Evolutionary conservation across 257 asterid species (phyloP).

Genomic region (Lycium ferocissimum): DNA sequence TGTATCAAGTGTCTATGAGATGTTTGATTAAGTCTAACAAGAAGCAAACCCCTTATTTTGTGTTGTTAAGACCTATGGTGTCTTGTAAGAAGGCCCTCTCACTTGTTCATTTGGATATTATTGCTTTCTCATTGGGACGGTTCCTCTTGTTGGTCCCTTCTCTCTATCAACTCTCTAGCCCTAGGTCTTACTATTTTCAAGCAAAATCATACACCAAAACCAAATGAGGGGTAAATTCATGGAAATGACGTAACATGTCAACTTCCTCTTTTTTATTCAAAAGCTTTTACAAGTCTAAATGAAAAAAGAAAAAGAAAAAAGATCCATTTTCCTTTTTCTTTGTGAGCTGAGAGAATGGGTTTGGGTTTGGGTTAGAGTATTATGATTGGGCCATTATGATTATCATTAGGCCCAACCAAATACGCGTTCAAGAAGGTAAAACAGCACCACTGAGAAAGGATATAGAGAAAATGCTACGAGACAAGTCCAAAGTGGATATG

Average conservation of each 20-base stretch:
- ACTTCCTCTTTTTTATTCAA: not conserved
- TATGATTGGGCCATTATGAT: not conserved
- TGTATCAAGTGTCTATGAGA: not conserved
- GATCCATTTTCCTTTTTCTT: not conserved
- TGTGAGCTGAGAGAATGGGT: not conserved
- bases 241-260: not conserved
- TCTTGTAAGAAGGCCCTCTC: not conserved
- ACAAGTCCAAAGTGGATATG: constrained; percentile 50
- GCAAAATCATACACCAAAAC: not conserved
- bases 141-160: no score
- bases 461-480: constrained; percentile 43
- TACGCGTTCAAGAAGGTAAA: constrained; percentile 37
- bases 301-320: not conserved
- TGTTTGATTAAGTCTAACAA: not conserved
- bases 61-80: not conserved
- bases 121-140: not conserved
- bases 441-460: constrained; percentile 39
- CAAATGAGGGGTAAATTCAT: not conserved
- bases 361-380: not conserved
- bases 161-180: not conserved
- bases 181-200: not conserved
- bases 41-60: not conserved
- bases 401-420: constrained; percentile 38
- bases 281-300: not conserved
- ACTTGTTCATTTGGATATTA: not conserved